These are phyloP conservation scores for Psophocarpus tetragonolobus DNA, from an alignment of 306 rosid genomes.

Conservation along the genomic window DNA sequence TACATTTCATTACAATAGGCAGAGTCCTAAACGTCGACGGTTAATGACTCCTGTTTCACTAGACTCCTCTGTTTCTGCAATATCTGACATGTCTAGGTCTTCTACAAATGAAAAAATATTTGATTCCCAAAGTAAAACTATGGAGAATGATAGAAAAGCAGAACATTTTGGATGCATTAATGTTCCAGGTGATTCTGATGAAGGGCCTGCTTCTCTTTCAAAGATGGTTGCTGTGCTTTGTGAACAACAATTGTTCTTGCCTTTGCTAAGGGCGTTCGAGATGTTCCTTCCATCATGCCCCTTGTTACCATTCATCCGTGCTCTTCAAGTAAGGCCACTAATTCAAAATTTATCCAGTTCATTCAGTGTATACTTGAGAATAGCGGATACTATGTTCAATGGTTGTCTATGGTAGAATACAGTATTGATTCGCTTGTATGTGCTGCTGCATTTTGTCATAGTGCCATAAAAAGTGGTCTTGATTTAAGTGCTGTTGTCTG, in stretches of 20 bases:
- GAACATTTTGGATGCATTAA: constrained; percentile 38
- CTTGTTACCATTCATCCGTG: constrained; percentile 85
- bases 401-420: not conserved
- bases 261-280: constrained; percentile 92
- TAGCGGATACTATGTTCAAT: constrained; percentile 10
- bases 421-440: not conserved
- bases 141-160: constrained; percentile 48
- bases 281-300: constrained; percentile 98
- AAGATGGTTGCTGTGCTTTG: constrained; percentile 98
- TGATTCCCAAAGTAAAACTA: constrained; percentile 45
- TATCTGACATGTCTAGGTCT: constrained; percentile 45
- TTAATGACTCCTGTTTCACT: constrained; percentile 50
- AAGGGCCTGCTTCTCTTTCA: constrained; percentile 72
- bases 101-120: constrained; percentile 45
- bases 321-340: constrained; percentile 77
- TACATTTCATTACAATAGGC: constrained; percentile 80
- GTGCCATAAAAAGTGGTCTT: not conserved
- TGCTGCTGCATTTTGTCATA: not conserved
- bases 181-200: constrained; percentile 54
- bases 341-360: constrained; percentile 28
- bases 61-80: constrained; percentile 41
- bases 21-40: constrained; percentile 83
- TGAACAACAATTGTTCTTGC: constrained; percentile 80
- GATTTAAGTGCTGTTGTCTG: constrained; percentile 4
- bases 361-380: not conserved